phyloP scores from a whole-genome alignment of 768 basidiomycete species.

The Leccinellum rugosiceps region DNA sequence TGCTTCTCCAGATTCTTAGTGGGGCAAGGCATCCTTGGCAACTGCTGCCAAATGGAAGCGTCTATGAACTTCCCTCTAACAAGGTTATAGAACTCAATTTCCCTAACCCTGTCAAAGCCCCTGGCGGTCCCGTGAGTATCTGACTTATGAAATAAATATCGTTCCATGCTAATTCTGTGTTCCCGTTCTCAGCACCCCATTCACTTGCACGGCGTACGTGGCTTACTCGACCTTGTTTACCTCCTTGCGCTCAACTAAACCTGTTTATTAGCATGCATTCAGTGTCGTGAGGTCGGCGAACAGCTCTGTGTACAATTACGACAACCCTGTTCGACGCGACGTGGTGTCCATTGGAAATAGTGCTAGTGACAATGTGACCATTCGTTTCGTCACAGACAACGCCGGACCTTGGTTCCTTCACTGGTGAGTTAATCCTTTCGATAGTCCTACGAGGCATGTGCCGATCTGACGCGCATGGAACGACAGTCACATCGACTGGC shows the following conservation, averaged over 20 bases:
- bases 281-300: conserved; percentile 35
- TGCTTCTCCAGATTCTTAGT: conserved; percentile 58
- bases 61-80: conserved; percentile 45
- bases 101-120: conserved; percentile 29
- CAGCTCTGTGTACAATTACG: conserved; percentile 31
- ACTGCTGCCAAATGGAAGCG: conserved; percentile 47
- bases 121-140: conserved; percentile 31
- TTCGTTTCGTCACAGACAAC: conserved; percentile 65
- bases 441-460: not conserved
- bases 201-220: conserved; percentile 41
- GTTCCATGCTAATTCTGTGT: conserved; percentile 1
- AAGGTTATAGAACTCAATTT: conserved; percentile 46
- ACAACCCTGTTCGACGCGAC: conserved; percentile 37
- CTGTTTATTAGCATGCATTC: conserved; percentile 32
- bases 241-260: not conserved
- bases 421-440: conserved; percentile 24
- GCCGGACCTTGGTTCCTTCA: conserved; percentile 60
- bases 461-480: not conserved
- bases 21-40: conserved; percentile 45
- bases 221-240: not conserved
- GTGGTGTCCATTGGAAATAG: conserved; percentile 24
- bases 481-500: conserved; percentile 31
- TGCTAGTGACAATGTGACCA: conserved; percentile 43
- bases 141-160: not conserved
- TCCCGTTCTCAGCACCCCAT: conserved; percentile 34